A percentile compares a stretch with the other conserved stretches of the same genome.
Conservation (phyloP, 2,329 filamentous ascomycete genomes). For the Hortaea sp. region DNA sequence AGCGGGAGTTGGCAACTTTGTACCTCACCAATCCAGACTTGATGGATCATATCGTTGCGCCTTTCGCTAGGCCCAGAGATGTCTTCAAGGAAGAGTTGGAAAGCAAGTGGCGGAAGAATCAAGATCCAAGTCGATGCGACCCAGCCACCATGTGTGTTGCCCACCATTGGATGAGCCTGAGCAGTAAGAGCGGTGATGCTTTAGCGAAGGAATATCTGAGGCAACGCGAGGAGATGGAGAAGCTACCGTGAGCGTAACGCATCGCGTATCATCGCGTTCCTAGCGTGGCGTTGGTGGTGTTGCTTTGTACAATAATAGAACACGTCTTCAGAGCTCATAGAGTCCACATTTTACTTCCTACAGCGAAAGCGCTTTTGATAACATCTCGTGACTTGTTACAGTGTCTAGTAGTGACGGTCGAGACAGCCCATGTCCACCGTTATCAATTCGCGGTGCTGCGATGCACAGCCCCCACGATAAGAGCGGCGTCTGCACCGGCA, state of each 20-base stretch:
- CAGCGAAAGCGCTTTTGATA: too few species aligned
- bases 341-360: too few species aligned
- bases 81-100: slow-evolving; percentile 86
- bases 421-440: too few species aligned
- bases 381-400: too few species aligned
- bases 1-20: slow-evolving; percentile 85
- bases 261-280: not conserved
- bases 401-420: too few species aligned
- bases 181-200: slow-evolving; percentile 74
- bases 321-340: too few species aligned
- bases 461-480: too few species aligned
- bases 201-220: slow-evolving; percentile 73
- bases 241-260: slow-evolving; percentile 10
- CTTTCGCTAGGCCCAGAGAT: slow-evolving; percentile 72
- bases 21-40: slow-evolving; percentile 88
- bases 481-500: too few species aligned
- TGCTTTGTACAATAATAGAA: too few species aligned
- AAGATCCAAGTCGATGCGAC: slow-evolving; percentile 59
- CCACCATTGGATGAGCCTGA: slow-evolving; percentile 94
- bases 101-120: slow-evolving; percentile 49
- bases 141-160: slow-evolving; percentile 86
- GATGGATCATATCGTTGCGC: slow-evolving; percentile 67
- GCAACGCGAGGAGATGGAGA: slow-evolving; percentile 56
- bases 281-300: not conserved
- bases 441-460: too few species aligned